phyloP scores from a whole-genome alignment of 148 eudicot genomes.

The Polygonum maritimum region DNA sequence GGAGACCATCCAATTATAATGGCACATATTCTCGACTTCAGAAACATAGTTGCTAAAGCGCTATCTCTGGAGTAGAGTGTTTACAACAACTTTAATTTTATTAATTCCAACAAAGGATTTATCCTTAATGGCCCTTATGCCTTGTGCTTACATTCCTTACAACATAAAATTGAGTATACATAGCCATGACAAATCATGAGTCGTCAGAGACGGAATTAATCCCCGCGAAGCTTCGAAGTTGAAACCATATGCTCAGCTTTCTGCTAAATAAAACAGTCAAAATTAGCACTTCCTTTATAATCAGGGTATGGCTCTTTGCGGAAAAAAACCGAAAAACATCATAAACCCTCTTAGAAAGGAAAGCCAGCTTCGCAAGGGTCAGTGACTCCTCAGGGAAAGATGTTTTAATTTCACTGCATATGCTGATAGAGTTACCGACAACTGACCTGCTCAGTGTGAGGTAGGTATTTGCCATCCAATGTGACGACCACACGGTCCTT shows the following conservation, averaged over 20 bases:
- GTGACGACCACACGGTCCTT: constrained; percentile 83
- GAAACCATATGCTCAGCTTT: constrained; percentile 75
- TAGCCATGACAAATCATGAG: neutral
- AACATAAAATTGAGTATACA: neutral
- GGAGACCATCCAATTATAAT: too few relatives aligned
- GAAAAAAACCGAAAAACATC: neutral
- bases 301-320: neutral
- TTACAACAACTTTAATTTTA: neutral
- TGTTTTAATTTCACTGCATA: neutral
- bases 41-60: too few relatives aligned
- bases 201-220: neutral
- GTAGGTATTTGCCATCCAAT: constrained; percentile 83
- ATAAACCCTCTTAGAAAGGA: neutral
- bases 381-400: neutral
- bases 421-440: neutral
- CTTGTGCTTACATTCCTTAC: constrained; percentile 1
- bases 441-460: constrained; percentile 84
- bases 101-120: neutral
- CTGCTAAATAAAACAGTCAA: constrained; percentile 26
- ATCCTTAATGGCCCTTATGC: neutral
- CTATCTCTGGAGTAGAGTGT: too few relatives aligned
- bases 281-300: neutral
- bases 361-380: neutral
- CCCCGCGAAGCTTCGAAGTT: constrained; percentile 8
- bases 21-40: too few relatives aligned